Conservation (phyloP, 257 asterid genomes). For the Haberlea rhodopensis region DNA sequence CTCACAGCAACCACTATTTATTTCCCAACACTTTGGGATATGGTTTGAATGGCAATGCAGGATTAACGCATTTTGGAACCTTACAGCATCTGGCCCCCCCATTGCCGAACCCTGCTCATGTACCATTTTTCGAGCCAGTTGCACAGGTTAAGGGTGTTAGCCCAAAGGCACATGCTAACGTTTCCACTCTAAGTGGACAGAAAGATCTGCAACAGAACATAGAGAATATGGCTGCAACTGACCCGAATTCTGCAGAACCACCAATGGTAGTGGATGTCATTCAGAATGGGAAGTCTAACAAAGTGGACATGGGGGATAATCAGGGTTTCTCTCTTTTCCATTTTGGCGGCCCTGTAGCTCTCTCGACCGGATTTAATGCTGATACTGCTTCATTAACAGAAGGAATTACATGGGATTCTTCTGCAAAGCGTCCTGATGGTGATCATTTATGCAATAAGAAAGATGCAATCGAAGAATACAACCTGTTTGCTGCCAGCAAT, state of each 20-base stretch:
- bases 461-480: slow-evolving; percentile 74
- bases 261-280: slow-evolving; percentile 34
- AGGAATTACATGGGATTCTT: slow-evolving; percentile 35
- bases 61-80: slow-evolving; percentile 60
- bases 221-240: slow-evolving; percentile 32
- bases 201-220: slow-evolving; percentile 33
- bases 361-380: slow-evolving; percentile 56
- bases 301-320: slow-evolving; percentile 36
- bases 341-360: slow-evolving; percentile 83
- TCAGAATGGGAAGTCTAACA: slow-evolving; percentile 40
- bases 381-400: slow-evolving; percentile 48
- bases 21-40: slow-evolving; percentile 54
- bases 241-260: slow-evolving; percentile 33
- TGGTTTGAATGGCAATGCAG: slow-evolving; percentile 63
- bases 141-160: slow-evolving; percentile 49
- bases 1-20: slow-evolving; percentile 69
- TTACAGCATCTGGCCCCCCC: slow-evolving; percentile 61
- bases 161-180: slow-evolving; percentile 41
- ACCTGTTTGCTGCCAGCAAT: slow-evolving; percentile 76
- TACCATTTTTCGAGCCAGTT: slow-evolving; percentile 57
- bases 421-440: slow-evolving; percentile 32
- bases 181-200: slow-evolving; percentile 33
- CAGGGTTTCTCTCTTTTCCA: slow-evolving; percentile 88
- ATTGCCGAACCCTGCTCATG: slow-evolving; percentile 45
- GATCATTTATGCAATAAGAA: slow-evolving; percentile 47